A percentile compares a stretch with the other conserved stretches of the same genome.
phyloP scores from a whole-genome alignment of 495 filamentous ascomycete genomes.

The Cudoniella acicularis region DNA sequence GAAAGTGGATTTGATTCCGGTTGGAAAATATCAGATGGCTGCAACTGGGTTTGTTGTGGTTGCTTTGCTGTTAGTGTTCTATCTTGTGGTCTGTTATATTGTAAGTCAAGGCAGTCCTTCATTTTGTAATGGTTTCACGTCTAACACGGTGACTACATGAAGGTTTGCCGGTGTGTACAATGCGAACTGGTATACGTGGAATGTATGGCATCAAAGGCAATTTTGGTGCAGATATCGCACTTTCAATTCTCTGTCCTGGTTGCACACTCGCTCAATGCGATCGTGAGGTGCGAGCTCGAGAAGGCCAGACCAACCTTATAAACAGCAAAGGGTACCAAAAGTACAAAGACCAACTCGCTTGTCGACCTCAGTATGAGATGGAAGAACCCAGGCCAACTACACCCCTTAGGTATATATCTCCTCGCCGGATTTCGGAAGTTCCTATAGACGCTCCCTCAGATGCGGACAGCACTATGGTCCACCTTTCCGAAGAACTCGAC shows the following conservation, averaged over 20 bases:
- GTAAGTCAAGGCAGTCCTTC: too few species aligned
- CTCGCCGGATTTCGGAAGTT: not conserved
- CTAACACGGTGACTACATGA: too few species aligned
- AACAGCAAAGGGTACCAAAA: not conserved
- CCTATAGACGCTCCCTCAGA: not conserved
- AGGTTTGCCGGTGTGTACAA: conserved; percentile 11
- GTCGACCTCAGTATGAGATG: not conserved
- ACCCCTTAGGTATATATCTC: not conserved
- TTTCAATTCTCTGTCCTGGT: conserved; percentile 14
- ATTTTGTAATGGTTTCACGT: too few species aligned
- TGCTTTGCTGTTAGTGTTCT: not conserved
- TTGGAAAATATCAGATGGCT: conserved; percentile 3
- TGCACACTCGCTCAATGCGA: conserved; percentile 25
- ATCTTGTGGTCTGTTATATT: not conserved
- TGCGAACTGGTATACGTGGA: conserved; percentile 15
- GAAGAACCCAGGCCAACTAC: not conserved
- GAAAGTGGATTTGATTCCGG: conserved; percentile 8
- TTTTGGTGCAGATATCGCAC: conserved; percentile 9
- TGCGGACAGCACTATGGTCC: too few species aligned
- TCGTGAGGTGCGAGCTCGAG: conserved; percentile 26
- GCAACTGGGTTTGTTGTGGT: conserved; percentile 13
- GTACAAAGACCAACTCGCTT: not conserved
- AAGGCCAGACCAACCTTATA: conserved; percentile 10
- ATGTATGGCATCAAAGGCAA: conserved; percentile 26
- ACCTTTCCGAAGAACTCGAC: too few species aligned